A percentile compares a stretch with the other conserved stretches of the same genome.
phyloP scores from a whole-genome alignment of 805 yeast genomes.

The Barnettozyma californica region DNA sequence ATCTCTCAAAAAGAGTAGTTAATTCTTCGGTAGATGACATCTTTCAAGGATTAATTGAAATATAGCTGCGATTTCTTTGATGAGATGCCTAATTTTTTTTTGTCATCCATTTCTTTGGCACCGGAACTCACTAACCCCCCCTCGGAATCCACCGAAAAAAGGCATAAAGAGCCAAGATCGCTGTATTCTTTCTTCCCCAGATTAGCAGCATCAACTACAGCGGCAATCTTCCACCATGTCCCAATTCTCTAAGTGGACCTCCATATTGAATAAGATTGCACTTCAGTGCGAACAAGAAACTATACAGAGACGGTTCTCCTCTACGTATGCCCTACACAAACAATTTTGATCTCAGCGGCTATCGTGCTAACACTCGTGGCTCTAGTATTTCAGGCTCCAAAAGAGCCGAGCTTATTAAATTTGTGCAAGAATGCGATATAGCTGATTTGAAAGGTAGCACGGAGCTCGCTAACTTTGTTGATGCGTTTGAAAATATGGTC shows the following conservation, averaged over 20 bases:
- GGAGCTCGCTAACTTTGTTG: constrained; percentile 7
- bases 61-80: not conserved
- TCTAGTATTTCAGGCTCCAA: not conserved
- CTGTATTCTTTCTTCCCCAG: not conserved
- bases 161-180: not conserved
- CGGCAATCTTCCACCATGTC: not conserved
- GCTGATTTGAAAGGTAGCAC: constrained; percentile 3
- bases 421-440: constrained; percentile 9
- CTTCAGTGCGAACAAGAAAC: not conserved
- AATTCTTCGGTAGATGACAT: constrained; percentile 31
- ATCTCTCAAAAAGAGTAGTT: constrained; percentile 27
- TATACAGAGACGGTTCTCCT: not conserved
- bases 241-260: not conserved
- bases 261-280: not conserved
- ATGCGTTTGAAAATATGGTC: constrained; percentile 11
- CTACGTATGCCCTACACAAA: not conserved
- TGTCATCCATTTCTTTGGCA: not conserved
- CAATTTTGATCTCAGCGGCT: constrained; percentile 1
- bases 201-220: not conserved
- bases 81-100: not conserved
- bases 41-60: not conserved
- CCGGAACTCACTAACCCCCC: not conserved
- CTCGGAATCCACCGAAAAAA: not conserved
- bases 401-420: not conserved
- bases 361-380: not conserved